Conservation (phyloP, 2,329 filamentous ascomycete species). For the Helicocarpus griseus region DNA sequence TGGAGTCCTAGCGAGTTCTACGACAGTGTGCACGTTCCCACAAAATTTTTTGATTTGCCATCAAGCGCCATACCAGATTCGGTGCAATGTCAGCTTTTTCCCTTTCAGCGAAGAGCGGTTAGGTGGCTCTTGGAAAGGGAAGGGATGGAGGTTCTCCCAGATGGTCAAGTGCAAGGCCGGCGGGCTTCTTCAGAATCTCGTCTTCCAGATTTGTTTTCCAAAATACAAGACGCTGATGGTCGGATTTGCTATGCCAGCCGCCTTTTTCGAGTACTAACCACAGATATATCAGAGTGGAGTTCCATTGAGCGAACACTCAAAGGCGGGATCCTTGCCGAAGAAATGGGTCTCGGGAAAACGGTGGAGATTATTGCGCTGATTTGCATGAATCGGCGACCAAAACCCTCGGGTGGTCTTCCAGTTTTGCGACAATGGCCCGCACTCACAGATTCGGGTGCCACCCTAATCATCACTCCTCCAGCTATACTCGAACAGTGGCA, state of each 20-base stretch:
- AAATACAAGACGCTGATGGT: conserved; percentile 29
- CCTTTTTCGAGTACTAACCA: conserved; percentile 31
- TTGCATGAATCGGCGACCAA: conserved; percentile 27
- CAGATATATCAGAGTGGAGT: conserved; percentile 25
- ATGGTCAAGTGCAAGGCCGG: conserved; percentile 21
- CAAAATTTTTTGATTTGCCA: conserved; percentile 22
- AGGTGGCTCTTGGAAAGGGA: conserved; percentile 39
- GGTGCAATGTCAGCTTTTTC: conserved; percentile 34
- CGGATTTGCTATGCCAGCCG: conserved; percentile 31
- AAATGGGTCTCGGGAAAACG: conserved; percentile 44
- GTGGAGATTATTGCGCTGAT: conserved; percentile 41
- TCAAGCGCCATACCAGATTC: conserved; percentile 25
- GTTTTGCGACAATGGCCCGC: conserved; percentile 14
- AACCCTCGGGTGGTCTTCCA: conserved; percentile 10
- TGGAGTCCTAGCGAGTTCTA: conserved; percentile 34
- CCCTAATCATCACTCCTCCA: conserved; percentile 53
- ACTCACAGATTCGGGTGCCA: conserved; percentile 40
- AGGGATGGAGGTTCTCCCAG: conserved; percentile 24
- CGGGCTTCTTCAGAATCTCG: conserved; percentile 4
- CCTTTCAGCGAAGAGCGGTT: conserved; percentile 40
- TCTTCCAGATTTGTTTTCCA: conserved; percentile 31
- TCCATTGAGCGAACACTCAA: conserved; percentile 22
- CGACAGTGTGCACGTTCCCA: conserved; percentile 38
- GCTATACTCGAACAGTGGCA: conserved; percentile 56
- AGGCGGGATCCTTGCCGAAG: conserved; percentile 41